phyloP scores from a whole-genome alignment of 1,284 basidiomycete species.

The Fomitiporia mediterranea region DNA sequence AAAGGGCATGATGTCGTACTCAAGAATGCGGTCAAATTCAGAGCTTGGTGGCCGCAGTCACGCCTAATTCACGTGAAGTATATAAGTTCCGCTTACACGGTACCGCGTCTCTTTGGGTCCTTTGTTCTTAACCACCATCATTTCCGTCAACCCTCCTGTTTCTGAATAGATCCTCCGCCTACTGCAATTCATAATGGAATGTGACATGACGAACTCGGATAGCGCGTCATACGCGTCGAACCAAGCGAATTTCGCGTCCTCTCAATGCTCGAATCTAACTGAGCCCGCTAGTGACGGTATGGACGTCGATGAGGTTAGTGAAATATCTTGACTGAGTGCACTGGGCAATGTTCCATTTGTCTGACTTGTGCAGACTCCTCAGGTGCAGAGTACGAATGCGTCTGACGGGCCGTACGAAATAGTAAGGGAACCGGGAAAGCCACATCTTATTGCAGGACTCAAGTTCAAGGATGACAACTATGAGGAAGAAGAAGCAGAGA shows the following conservation, averaged over 20 bases:
- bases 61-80: neutral
- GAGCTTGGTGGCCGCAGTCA: neutral
- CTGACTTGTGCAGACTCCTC: neutral
- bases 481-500: slow-evolving; percentile 8
- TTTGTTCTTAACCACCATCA: slow-evolving; percentile 13
- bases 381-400: neutral
- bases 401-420: slow-evolving; percentile 1
- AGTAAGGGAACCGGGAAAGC: neutral
- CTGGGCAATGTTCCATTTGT: neutral
- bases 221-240: slow-evolving; percentile 7
- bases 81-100: slow-evolving; percentile 4
- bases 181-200: neutral
- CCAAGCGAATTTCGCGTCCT: neutral
- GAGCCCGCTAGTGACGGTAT: neutral
- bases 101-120: too few relatives aligned
- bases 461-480: slow-evolving; percentile 1
- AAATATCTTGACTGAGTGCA: neutral
- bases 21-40: too few relatives aligned
- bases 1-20: too few relatives aligned
- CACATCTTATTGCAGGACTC: neutral
- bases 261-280: neutral
- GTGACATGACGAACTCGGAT: neutral
- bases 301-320: slow-evolving; percentile 7
- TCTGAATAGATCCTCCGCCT: neutral
- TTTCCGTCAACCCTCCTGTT: neutral